Evolutionary conservation across 2,329 filamentous ascomycete genomes (phyloP), one percentile per base, ranked within the genome.

Genomic region (Thielaviopsis populi): DNA sequence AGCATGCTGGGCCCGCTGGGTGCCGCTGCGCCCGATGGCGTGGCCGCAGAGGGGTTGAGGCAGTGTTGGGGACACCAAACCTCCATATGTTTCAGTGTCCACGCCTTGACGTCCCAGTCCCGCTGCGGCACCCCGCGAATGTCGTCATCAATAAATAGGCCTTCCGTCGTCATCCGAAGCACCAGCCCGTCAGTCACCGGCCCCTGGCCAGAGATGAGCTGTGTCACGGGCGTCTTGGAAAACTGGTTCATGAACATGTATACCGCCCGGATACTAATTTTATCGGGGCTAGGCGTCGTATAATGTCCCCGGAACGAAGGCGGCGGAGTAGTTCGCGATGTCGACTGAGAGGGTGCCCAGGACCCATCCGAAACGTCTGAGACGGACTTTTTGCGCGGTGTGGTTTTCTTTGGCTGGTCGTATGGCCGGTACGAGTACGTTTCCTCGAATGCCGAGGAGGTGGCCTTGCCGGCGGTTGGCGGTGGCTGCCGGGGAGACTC

Each of bases 21-120:
- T 41, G 70, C 73, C 3, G 53, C 53, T 46, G 72, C 71, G 67
- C 70, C 70, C 48, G 72, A 71, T 67, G 76, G 70, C 59, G 77
- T 71, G 66, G 77, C 73, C 68, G 73, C 73, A 69, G 73, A 74
- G 68, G 74, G 72, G 71, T 76, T 77, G 72, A 82, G 76, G 73
- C 76, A 83, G 73, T 86, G 82, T 70, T 82, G 80, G 71, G 84
- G 83, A 72, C 86, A 91, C 83, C 87, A 89, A 78, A 94, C 86
- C 81, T 97, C 94, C 74, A 95, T 84, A 68, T 87, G 78, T 76
- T 95, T 96, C 75, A 99, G 82, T 53, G 91, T 96, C 94, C 94
- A 97, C 30, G 92, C 91, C 75, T 97, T 97, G 71, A 97, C 85
- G 73, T 99, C 94, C 94, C 94, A 99, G 76, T 99, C 94, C 66